Evolutionary conservation across 2,329 filamentous ascomycete species (phyloP), one percentile per base, ranked within the genome.

Genomic region (Fusarium temperatum): DNA sequence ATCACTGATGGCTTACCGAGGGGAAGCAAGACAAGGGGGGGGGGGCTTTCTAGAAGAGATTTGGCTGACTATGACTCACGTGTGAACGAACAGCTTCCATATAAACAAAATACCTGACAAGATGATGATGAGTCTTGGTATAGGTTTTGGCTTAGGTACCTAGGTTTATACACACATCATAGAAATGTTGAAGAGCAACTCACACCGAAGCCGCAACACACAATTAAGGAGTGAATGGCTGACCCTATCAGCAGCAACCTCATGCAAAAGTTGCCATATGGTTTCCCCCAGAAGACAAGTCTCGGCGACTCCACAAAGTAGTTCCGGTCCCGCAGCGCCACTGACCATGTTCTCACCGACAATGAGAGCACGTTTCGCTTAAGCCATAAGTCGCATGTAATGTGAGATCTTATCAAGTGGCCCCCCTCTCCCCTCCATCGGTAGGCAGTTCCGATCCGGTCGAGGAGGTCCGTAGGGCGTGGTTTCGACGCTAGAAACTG

Each of bases 241-340:
- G 15, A 15, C 13, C 39, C 41, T 50, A 50, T n/a, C 41, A 50
- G 32, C 6, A 20, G 56, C 36, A 22, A 12, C 17, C 28, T 35
- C 26, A 53, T 70, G 67, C 30, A 65, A 32, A 50, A 64, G 22
- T 14, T 51, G 44, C 24, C 30, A 50, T 36, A 36, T 39, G 39
- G 35, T 42, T 38, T 38, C 41, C 45, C 57, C 28, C n/a, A 24
- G 10, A 36, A 35, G 26, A 32, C n/a, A 38, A 35, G 26, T 26
- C n/a, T 30, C 26, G n/a, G 32, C 58, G 65, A 70, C 50, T 69
- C 59, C 18, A 51, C 18, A 44, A 39, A 56, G 53, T 39, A 56
- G 53, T 39, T 44, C 59, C 47, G 50, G 74, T 75, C 53, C 56
- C 72, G 63, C 72, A 75, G 47, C 57, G 68, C 72, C 68, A 75